Base-by-base conservation (phyloP, 768 basidiomycete genomes). In the Ephemerocybe angulata region DNA sequence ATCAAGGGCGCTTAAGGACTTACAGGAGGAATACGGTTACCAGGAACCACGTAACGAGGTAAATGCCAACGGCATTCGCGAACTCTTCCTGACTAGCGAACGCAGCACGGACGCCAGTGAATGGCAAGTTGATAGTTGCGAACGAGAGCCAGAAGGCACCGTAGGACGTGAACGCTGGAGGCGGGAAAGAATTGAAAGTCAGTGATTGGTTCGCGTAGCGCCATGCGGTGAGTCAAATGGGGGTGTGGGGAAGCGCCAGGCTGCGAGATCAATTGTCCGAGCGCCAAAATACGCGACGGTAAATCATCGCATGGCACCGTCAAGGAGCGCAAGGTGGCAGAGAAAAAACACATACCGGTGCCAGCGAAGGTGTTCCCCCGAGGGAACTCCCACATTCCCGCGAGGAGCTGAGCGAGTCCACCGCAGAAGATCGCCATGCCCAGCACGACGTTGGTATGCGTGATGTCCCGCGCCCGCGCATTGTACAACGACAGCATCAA, bases 71-170 rank as follows among this genome's bases (percentile, higher is more conserved):
- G 0, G 88, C 90, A 19, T 64, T 68, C 13, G 58, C 24, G 12
- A 87, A 64, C 62, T 85, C 78, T 0, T 44, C 17, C 0, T 52
- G 48, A n/a, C 55, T 58, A 0, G 51, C 59, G 63, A 85, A 93
- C 0, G 90, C 80, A 0, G 75, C 65, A 4, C 60, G 11, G 43
- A 93, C 77, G 13, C 90, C 90, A 3, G 79, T 80, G 25, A 79
- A 76, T 2, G 92, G 92, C 44, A 90, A 78, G 63, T 87, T 69
- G 61, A 94, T 84, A 0, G 81, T 74, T 3, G 83, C 89, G 47
- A 83, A 93, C 4, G 90, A 90, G 72, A 93, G 74, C 91, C 91
- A 94, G 77, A 93, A 94, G 2, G 85, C 88, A 22, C 92, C 92
- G 57, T 88, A 94, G 1, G 86, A 87, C 0, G 83, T 76, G 77